Evolutionary conservation across 2,329 filamentous ascomycete species (phyloP), one percentile per base, ranked within the genome.

Genomic region (Penicillium fuscoglaucum): DNA sequence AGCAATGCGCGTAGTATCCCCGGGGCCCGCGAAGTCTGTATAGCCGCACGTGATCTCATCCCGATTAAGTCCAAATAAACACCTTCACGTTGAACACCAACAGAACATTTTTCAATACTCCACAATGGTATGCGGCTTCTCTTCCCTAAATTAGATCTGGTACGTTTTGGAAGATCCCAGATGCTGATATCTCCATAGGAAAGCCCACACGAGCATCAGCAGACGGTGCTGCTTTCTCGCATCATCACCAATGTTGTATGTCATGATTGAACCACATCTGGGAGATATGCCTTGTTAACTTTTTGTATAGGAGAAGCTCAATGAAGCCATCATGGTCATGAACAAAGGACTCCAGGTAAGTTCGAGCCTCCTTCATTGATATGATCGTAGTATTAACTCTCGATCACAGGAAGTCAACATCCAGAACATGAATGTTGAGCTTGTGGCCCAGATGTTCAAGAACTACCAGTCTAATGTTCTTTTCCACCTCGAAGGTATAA

Each of bases 361-460:
- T 51, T 47, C 40, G 21, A 24, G 26, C 6, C 10, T n/a, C 31
- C 28, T 4, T n/a, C 12, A 24, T 29, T 29, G 40, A 24, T 29
- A 19, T 49, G 17, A 44, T 60, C 24, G 13, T 26, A 6, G 40
- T 21, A 24, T 21, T 39, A 29, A 52, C 53, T 52, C 43, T 54
- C 41, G 19, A 55, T 57, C 56, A 6, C 67, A 96, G 90, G 93
- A 98, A 66, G 97, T 98, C 82, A 98, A 98, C 72, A 88, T 97
- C 56, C 90, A 96, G 70, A 99, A 98, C 75, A 97, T 98, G 92
- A 96, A 99, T 72, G 91, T 97, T 37, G 95, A 98, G 78, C 84
- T 98, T 3, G 95, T 98, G 6, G 93, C 93, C 0, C 93, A 98
- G 73, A 99, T 99, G 95, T 99, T 98, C 82, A 97, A 98, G 80